A percentile compares a stretch with the other conserved stretches of the same genome.
Conservation (phyloP, 371 early-diverging fungal genomes). For the Batkoa obscura region DNA sequence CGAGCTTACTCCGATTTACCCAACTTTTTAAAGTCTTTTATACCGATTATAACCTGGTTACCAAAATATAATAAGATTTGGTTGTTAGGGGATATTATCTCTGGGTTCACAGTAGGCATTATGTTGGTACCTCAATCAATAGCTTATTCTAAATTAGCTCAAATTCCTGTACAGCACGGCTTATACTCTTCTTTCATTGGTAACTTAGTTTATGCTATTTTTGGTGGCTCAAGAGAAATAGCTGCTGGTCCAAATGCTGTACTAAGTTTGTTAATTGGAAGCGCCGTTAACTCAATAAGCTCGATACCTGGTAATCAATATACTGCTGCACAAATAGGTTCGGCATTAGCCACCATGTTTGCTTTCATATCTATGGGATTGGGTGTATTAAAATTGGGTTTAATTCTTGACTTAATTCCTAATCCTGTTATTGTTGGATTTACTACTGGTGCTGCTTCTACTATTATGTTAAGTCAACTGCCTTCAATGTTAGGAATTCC, state of each 20-base stretch:
- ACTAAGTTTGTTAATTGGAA: constrained; percentile 45
- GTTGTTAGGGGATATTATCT: constrained; percentile 58
- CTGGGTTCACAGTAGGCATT: constrained; percentile 66
- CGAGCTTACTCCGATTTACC: background rate
- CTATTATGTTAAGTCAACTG: constrained; percentile 50
- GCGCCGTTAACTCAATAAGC: constrained; percentile 27
- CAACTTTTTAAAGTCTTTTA: background rate
- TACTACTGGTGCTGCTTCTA: constrained; percentile 47
- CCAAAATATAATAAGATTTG: constrained; percentile 26
- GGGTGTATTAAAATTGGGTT: constrained; percentile 56
- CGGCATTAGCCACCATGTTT: background rate
- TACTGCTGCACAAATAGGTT: background rate
- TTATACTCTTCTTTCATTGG: constrained; percentile 75
- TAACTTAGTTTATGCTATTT: constrained; percentile 45
- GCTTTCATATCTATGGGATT: constrained; percentile 17
- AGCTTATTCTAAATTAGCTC: constrained; percentile 67
- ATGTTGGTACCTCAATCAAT: constrained; percentile 70
- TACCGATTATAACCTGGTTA: constrained; percentile 9
- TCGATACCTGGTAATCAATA: constrained; percentile 11
- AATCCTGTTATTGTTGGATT: constrained; percentile 46
- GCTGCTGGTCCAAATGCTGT: constrained; percentile 83
- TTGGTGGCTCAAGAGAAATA: constrained; percentile 73
- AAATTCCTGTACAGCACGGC: constrained; percentile 61
- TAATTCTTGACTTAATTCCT: constrained; percentile 72
- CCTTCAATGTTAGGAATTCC: constrained; percentile 48